Evolutionary conservation across 139 green algal genomes (phyloP), one percentile per base, ranked within the genome.

Genomic region (Ettlia oleoabundans): DNA sequence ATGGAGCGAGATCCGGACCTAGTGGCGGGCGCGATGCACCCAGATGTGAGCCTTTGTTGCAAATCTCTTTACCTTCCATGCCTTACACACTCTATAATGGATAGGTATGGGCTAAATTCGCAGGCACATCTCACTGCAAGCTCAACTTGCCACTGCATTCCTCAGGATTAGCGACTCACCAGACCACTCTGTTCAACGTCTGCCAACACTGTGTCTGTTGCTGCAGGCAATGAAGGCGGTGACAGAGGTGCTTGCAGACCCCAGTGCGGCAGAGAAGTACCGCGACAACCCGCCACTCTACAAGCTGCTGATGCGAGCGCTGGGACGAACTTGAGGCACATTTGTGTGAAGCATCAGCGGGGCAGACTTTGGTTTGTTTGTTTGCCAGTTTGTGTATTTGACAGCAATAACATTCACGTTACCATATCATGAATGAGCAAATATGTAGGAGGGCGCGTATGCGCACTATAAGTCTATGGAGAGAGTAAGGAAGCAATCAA

Each of bases 201-300:
- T 58, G 47, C n/a, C n/a, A 58, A 58, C 47, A 58, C n/a, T n/a
- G n/a, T n/a, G n/a, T n/a, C n/a, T n/a, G n/a, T n/a, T 58, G 47
- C 15, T 58, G 71, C 71, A 78, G 71, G 71, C 71, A 3, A 22
- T 78, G 32, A 64, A 65, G 33, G 71, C 71, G 8, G 47, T 38
- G 32, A 22, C 13, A 2, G 71, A 78, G 47, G 32, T 78, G 71
- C 2, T 40, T 5, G 43, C 32, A 0, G 58, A 80, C 35, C 73
- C 73, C 4, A 43, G 58, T 35, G 51, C 51, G 28, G 19, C 53
- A 1, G 33, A 69, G 10, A 68, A 80, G 24, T 69, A 51, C 33
- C 71, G 71, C 28, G 30, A 65, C 47, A 64, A 64, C 4, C 47
- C 71, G 21, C 41, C 21, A 21, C 71, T 78, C 32, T 78, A 78